Evolutionary conservation across 2,329 filamentous ascomycete species (phyloP), one percentile per base, ranked within the genome.

Genomic region (Pseudogymnoascus sp.): DNA sequence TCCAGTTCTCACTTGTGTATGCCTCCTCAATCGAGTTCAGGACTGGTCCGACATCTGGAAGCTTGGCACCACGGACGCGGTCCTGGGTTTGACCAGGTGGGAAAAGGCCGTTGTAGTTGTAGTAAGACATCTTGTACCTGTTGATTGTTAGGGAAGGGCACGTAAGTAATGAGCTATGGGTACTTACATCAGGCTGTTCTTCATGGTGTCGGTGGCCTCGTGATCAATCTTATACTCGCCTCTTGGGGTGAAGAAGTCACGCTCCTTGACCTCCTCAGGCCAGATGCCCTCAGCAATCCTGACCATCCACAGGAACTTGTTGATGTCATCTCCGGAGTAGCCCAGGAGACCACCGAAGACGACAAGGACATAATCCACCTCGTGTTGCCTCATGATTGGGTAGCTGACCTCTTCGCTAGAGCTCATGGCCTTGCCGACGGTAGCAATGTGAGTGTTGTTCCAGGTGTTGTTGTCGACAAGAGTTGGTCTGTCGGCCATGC

Each of bases 291-390:
- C 94, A 39, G 94, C 94, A 72, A 99, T 99, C 74, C 94, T 87
- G 63, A 99, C 92, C 95, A 99, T 99, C 94, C 94, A 99, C 69
- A 99, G 81, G 81, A 99, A 99, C 80, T 99, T 99, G 82, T 99
- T 99, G 80, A 99, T 96, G 73, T 99, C 94, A 70, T 99, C 94
- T 66, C 94, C 94, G 60, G 92, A 97, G 80, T 99, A 99, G 62
- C 95, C 95, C 39, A 99, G 81, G 63, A 99, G 85, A 74, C 91
- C 94, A 71, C 94, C 94, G 71, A 97, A 99, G 63, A 99, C 94
- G 19, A 99, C 87, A 62, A 99, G 82, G n/a, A 99, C 91, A 70
- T 99, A 99, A 77, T 99, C 93, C 2, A 99, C 94, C 77, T 99
- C 94, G 72, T 99, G 94, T 76, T 97, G 91, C 68, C 92, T 89